Base-by-base conservation (phyloP, 139 green algal species). In the Tetraselmis striata region DNA sequence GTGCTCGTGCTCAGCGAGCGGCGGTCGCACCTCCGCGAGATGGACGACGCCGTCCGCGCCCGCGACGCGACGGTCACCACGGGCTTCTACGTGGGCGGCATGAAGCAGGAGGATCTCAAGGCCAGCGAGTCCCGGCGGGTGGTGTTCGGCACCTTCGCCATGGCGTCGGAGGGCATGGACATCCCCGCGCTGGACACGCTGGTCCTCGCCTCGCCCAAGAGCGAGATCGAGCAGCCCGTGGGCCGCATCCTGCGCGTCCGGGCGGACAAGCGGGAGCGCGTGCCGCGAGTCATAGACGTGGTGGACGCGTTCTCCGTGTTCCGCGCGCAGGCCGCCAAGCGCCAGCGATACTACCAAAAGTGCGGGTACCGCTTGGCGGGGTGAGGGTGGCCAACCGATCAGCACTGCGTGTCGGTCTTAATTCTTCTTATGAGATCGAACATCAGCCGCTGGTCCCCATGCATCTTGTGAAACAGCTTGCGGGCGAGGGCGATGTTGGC, bases 91-190 rank as follows among this genome's bases (percentile, higher is more conserved):
- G 79, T 76, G 29, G 83, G 83, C 22, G 83, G 83, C 0, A 75
- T 86, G 24, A 86, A 86, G 74, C 30, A 26, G 0, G 78, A 2
- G 1, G 59, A 59, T 2, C 79, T 86, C 1, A 74, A 27, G 27
- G 78, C 67, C 1, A 77, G 59, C 2, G 78, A 83, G 32, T 76
- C 29, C 0, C 32, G 75, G 18, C 31, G 59, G 0, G 78, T 86
- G 1, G 32, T 86, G 1, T 29, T 78, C 18, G 83, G 59, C 23
- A 86, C 83, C 1, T 86, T 83, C 45, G 78, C 83, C 0, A 81
- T 78, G 26, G 83, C 83, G 31, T 1, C 67, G 0, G 83, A 86
- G 74, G 83, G 83, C 74, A 81, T 86, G 78, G 83, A 86, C 74
- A 31, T 75, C 30, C 78, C 59, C 23, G 59, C 26, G 2, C 83